Evolutionary conservation across 306 rosid species (phyloP).

Genomic region (Carpinus viminea): DNA sequence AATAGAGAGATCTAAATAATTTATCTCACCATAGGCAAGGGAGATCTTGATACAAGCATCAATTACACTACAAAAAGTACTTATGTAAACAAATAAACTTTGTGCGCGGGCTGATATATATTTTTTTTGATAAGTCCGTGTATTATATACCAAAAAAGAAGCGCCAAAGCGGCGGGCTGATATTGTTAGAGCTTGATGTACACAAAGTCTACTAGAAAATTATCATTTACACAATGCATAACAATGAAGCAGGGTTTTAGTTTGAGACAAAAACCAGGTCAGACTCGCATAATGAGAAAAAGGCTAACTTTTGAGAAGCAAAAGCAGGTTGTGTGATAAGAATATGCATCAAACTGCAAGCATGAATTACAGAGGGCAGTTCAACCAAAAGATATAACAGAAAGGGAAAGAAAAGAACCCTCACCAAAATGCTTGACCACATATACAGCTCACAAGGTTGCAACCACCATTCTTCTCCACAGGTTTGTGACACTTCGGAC

Average conservation of each 20-base stretch:
- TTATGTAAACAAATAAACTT: not conserved
- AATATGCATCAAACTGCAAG: conserved; percentile 2
- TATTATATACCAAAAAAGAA: too few relatives aligned
- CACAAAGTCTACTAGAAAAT: not conserved
- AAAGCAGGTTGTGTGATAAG: not conserved
- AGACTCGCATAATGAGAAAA: not conserved
- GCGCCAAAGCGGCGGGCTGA: too few relatives aligned
- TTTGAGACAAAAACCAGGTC: not conserved
- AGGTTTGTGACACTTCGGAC: conserved; percentile 93
- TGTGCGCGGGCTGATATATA: not conserved
- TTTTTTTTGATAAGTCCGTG: too few relatives aligned
- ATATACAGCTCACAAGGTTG: conserved; percentile 92
- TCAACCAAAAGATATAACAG: conserved; percentile 8
- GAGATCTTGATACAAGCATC: not conserved
- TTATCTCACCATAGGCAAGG: conserved; percentile 1
- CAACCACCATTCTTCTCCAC: conserved; percentile 99
- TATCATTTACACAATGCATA: not conserved
- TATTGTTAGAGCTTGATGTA: not conserved
- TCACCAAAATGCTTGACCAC: conserved; percentile 97
- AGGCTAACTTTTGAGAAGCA: not conserved
- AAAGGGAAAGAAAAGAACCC: conserved; percentile 23
- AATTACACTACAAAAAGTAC: not conserved
- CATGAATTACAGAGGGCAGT: conserved; percentile 1
- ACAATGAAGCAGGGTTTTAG: not conserved
- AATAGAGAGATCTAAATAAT: not conserved